phyloP scores from a whole-genome alignment of 2,329 filamentous ascomycete genomes.

The Diplodia scrobiculata region DNA sequence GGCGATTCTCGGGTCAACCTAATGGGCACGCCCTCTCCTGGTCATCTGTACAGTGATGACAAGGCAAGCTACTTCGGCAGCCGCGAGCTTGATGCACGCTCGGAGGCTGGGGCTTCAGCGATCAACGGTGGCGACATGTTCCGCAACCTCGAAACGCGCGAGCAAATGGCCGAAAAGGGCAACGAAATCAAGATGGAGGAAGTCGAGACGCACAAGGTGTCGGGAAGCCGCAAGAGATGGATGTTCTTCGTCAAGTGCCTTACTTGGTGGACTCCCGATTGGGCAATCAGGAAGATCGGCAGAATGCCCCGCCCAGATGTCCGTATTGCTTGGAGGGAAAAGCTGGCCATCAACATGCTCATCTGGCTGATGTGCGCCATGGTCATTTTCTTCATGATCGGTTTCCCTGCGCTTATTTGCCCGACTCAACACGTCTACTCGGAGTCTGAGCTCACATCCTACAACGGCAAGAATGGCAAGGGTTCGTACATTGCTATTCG shows the following conservation, averaged over 20 bases:
- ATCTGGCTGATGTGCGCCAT: conserved; percentile 85
- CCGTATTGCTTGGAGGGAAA: conserved; percentile 91
- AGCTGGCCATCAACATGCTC: conserved; percentile 94
- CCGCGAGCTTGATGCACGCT: conserved; percentile 78
- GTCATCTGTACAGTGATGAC: conserved; percentile 70
- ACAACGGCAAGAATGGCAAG: conserved; percentile 69
- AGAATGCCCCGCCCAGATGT: conserved; percentile 91
- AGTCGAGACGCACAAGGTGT: conserved; percentile 80
- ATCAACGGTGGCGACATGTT: conserved; percentile 91
- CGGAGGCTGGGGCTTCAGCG: conserved; percentile 88
- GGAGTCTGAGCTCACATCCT: conserved; percentile 69
- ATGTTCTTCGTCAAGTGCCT: conserved; percentile 78
- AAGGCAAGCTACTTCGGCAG: conserved; percentile 82
- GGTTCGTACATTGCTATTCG: conserved; percentile 77
- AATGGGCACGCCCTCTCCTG: conserved; percentile 56
- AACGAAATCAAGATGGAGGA: conserved; percentile 89
- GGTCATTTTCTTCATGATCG: conserved; percentile 84
- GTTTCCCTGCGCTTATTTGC: conserved; percentile 85
- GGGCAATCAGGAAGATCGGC: conserved; percentile 73
- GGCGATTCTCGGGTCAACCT: conserved; percentile 62
- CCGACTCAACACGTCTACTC: conserved; percentile 89
- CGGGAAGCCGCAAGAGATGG: conserved; percentile 85
- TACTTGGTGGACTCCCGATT: conserved; percentile 87
- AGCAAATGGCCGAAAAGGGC: conserved; percentile 92
- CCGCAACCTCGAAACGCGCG: conserved; percentile 88